Conservation (phyloP, 106 monocot species). For the Hemerocallis citrina region DNA sequence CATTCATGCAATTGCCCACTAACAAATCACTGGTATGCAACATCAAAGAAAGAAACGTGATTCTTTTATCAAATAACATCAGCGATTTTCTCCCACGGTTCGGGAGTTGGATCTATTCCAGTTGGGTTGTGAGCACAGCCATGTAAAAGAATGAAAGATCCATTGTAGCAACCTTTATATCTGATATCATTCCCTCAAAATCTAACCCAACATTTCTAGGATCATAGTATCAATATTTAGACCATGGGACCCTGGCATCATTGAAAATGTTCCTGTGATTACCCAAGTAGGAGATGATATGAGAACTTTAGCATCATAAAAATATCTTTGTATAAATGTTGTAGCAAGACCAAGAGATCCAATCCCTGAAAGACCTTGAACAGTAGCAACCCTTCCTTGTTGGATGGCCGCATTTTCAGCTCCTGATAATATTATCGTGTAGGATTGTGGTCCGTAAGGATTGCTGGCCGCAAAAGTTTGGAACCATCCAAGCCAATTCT, state of each 20-base stretch:
- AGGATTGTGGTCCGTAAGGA: no score
- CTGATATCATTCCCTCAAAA: slow-evolving; percentile 40
- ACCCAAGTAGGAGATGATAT: slow-evolving; percentile 97
- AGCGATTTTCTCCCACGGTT: slow-evolving; percentile 86
- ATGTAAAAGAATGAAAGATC: slow-evolving; percentile 87
- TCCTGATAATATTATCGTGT: slow-evolving; percentile 79
- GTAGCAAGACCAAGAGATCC: slow-evolving; percentile 97
- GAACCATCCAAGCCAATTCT: no score
- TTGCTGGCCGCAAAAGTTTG: no score
- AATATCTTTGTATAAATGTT: slow-evolving; percentile 98
- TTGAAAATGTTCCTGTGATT: slow-evolving; percentile 99
- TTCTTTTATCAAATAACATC: slow-evolving; percentile 90
- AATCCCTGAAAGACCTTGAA: slow-evolving; percentile 96
- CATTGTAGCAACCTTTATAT: slow-evolving; percentile 73
- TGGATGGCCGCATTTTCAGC: slow-evolving; percentile 67
- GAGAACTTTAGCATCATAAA: slow-evolving; percentile 86
- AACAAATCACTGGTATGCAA: slow-evolving; percentile 99
- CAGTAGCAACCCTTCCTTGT: slow-evolving; percentile 80
- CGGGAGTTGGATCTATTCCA: slow-evolving; percentile 90
- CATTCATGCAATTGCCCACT: no score
- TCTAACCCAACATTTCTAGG: slow-evolving; percentile 38
- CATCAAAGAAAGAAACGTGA: slow-evolving; percentile 98
- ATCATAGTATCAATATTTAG: slow-evolving; percentile 37
- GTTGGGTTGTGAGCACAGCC: slow-evolving; percentile 99
- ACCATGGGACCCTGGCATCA: slow-evolving; percentile 96